phyloP scores from a whole-genome alignment of 2,329 filamentous ascomycete species.

The Polychaeton citri region DNA sequence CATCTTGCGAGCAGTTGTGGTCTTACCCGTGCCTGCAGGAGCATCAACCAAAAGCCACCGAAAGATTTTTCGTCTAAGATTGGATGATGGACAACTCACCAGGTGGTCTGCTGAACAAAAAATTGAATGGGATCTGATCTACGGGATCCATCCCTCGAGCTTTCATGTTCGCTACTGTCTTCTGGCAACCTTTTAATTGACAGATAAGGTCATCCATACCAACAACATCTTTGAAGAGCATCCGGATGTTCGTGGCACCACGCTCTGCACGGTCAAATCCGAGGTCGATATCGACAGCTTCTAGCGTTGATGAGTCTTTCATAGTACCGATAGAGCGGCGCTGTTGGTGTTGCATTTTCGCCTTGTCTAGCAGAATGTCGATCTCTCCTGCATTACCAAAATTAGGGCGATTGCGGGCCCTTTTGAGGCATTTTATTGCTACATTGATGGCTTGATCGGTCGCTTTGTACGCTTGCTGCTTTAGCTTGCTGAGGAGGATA shows the following conservation, averaged over 20 bases:
- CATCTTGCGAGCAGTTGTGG: slow-evolving; percentile 59
- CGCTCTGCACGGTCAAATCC: slow-evolving; percentile 41
- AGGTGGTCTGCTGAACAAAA: slow-evolving; percentile 53
- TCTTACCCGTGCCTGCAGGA: slow-evolving; percentile 73
- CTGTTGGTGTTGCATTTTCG: slow-evolving; percentile 41
- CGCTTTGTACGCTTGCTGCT: slow-evolving; percentile 38
- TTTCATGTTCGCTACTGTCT: slow-evolving; percentile 39
- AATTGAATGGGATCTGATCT: slow-evolving; percentile 51
- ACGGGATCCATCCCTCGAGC: slow-evolving; percentile 40
- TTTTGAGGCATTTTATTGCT: slow-evolving; percentile 46
- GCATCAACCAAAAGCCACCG: too few species aligned
- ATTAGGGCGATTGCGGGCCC: slow-evolving; percentile 48
- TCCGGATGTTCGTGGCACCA: slow-evolving; percentile 35
- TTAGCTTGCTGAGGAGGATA: slow-evolving; percentile 53
- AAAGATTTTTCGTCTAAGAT: too few species aligned
- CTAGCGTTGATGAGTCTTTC: slow-evolving; percentile 20
- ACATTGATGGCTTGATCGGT: slow-evolving; percentile 40
- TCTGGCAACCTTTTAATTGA: slow-evolving; percentile 42
- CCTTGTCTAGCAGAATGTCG: slow-evolving; percentile 49
- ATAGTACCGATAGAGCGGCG: slow-evolving; percentile 22
- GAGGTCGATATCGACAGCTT: slow-evolving; percentile 44
- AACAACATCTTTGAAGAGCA: slow-evolving; percentile 46
- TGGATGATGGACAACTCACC: too few species aligned
- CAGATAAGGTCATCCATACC: slow-evolving; percentile 44
- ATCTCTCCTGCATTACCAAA: slow-evolving; percentile 66